Base-by-base conservation (phyloP, 169 alveolate species). In the Cryptosporidium sp. region DNA sequence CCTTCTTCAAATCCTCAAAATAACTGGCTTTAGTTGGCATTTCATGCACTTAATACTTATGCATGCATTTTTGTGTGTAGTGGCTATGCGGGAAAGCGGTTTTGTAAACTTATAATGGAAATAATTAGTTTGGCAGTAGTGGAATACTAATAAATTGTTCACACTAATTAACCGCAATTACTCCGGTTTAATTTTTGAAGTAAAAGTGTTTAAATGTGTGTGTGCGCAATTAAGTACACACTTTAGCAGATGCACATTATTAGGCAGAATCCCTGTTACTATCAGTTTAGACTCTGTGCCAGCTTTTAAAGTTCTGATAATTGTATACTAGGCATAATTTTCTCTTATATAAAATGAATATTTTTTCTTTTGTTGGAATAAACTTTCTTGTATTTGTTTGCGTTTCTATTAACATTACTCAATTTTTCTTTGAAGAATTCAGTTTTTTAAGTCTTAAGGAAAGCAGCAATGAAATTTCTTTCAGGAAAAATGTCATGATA, bases 401-500 rank as follows among this genome's bases (percentile, higher is more conserved):
- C 14, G 8, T n/a, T 21, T n/a, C 67, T 6, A 18, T n/a, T 8
- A 21, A 55, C 2, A 21, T 3, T n/a, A 5, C 4, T 55, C 67
- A 9, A 23, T 8, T 2, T 5, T 23, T 9, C 12, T 23, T 26
- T 26, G 6, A 23, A 2, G 67, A 55, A 14, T 23, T 55, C 18
- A 65, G 71, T 35, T 5, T 65, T 31, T 37, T 65, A 33, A 33
- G 26, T 1, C 71, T 65, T 35, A n/a, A 65, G 29, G 71, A n/a
- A 26, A 65, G 33, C 50, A 65, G 33, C 14, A 18, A 48, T 65
- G 71, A 8, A n/a, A 4, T 2, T n/a, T 31, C 10, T 35, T 3
- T 6, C 26, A 65, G 71, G 21, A 65, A 65, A 9, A 26, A 65
- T 35, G 71, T 51, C 26, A 65, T 0, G 31, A 65, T 65, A 31